phyloP scores from a whole-genome alignment of 176 grass and related monocot genomes.

The Tillandsia leiboldiana region DNA sequence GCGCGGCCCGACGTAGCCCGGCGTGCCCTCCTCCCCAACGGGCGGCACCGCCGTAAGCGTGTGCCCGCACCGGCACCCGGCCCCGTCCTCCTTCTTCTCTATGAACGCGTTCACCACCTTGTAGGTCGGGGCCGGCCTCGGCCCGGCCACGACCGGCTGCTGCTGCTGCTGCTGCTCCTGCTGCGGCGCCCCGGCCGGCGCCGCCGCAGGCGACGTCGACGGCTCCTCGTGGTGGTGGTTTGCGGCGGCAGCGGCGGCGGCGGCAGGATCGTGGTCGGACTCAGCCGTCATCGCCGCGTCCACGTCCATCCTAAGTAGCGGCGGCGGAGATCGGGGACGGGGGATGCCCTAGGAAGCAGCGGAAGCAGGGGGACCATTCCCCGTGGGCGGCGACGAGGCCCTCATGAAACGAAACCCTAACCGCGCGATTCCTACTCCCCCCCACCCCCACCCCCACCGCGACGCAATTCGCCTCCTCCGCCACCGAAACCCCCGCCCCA shows the following conservation, averaged over 20 bases:
- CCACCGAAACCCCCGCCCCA: not conserved
- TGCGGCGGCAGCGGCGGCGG: constrained; percentile 14
- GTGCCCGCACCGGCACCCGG: constrained; percentile 82
- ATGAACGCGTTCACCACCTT: constrained; percentile 68
- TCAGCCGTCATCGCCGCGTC: constrained; percentile 67
- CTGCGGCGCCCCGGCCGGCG: constrained; percentile 27
- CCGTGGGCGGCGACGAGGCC: not conserved
- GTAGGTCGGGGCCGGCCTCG: constrained; percentile 63
- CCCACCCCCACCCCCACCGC: not conserved
- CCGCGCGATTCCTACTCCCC: not conserved
- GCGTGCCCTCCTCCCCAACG: constrained; percentile 73
- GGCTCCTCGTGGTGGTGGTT: constrained; percentile 25
- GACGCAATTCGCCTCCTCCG: constrained; percentile 1
- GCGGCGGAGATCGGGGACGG: not conserved
- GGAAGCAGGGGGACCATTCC: not conserved
- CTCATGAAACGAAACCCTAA: not conserved
- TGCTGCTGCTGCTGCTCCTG: constrained; percentile 2
- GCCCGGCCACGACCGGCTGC: constrained; percentile 28
- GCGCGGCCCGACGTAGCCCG: constrained; percentile 60
- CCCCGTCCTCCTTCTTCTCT: constrained; percentile 91
- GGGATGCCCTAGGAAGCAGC: not conserved
- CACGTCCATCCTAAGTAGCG: constrained; percentile 43
- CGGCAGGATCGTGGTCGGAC: constrained; percentile 46
- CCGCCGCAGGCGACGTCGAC: constrained; percentile 18
- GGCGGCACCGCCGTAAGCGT: constrained; percentile 81